Conservation (phyloP, 805 yeast genomes). For the Metschnikowia matae region DNA sequence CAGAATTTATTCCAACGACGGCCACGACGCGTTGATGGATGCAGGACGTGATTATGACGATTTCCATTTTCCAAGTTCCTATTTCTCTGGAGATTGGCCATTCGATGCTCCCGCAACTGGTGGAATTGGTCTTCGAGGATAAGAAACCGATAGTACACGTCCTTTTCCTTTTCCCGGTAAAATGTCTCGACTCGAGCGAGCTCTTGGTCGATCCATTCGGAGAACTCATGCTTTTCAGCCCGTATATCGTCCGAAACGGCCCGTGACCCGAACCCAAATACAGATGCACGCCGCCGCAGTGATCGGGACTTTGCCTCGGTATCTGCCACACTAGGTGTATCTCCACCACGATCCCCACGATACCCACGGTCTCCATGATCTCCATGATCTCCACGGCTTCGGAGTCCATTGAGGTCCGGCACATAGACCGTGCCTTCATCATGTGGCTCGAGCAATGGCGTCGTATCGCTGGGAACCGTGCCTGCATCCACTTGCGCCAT, state of each 20-base stretch:
- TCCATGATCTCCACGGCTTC: too few relatives aligned
- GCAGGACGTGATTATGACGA: slow-evolving; percentile 1
- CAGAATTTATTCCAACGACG: background rate
- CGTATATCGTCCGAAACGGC: slow-evolving; percentile 18
- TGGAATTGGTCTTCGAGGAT: slow-evolving; percentile 65
- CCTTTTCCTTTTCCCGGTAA: slow-evolving; percentile 57
- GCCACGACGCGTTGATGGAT: slow-evolving; percentile 23
- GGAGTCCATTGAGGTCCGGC: slow-evolving; percentile 1
- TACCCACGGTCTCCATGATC: too few relatives aligned
- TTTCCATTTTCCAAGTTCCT: background rate
- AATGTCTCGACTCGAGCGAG: slow-evolving; percentile 57
- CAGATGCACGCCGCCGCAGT: background rate
- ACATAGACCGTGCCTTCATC: slow-evolving; percentile 5
- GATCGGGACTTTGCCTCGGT: background rate
- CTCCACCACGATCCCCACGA: background rate
- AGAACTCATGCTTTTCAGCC: slow-evolving; percentile 44
- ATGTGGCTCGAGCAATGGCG: slow-evolving; percentile 16
- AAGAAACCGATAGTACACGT: slow-evolving; percentile 54
- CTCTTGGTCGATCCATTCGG: slow-evolving; percentile 65
- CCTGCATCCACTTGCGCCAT: slow-evolving; percentile 16
- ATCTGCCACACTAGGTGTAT: background rate
- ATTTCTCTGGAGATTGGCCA: slow-evolving; percentile 3
- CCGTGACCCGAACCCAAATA: slow-evolving; percentile 4
- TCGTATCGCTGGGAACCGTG: slow-evolving; percentile 12
- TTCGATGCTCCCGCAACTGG: slow-evolving; percentile 53